These are phyloP conservation scores for Colletotrichum sp. DNA, from an alignment of 2,329 filamentous ascomycete species.

Conservation along the genomic window DNA sequence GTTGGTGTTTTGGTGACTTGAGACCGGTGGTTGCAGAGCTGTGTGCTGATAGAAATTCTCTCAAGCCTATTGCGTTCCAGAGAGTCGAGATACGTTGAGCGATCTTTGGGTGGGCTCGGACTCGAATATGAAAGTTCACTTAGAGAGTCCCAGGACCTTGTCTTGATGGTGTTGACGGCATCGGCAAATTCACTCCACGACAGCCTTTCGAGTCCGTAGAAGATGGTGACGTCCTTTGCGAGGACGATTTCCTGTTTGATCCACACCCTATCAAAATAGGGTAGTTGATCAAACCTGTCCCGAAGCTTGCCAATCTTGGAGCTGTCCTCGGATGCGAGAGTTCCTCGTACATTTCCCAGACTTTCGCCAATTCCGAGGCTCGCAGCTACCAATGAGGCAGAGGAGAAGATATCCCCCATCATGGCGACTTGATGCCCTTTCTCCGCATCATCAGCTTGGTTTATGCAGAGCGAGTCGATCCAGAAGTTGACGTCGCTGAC, in stretches of 20 bases:
- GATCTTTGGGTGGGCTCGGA: too few relatives aligned
- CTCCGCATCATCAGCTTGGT: background rate
- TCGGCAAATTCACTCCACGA: too few relatives aligned
- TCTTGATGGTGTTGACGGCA: too few relatives aligned
- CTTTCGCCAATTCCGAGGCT: background rate
- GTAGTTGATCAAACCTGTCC: fast-evolving
- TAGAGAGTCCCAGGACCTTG: too few relatives aligned
- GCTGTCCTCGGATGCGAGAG: fast-evolving
- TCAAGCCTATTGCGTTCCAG: too few relatives aligned
- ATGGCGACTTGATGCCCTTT: background rate
- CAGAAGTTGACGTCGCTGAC: background rate
- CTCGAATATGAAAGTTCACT: too few relatives aligned
- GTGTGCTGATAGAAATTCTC: too few relatives aligned
- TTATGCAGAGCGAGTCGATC: background rate
- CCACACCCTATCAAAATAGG: background rate
- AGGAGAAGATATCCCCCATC: background rate
- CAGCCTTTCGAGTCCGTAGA: background rate
- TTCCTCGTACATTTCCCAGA: background rate
- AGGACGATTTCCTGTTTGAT: background rate
- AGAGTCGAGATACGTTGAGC: too few relatives aligned
- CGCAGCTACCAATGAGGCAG: background rate
- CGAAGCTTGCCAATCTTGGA: background rate
- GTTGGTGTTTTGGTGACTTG: too few relatives aligned
- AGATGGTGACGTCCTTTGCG: fast-evolving
- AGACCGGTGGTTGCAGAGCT: too few relatives aligned